phyloP scores from a whole-genome alignment of 1,284 basidiomycete genomes.

The Apiotrichum gracile region DNA sequence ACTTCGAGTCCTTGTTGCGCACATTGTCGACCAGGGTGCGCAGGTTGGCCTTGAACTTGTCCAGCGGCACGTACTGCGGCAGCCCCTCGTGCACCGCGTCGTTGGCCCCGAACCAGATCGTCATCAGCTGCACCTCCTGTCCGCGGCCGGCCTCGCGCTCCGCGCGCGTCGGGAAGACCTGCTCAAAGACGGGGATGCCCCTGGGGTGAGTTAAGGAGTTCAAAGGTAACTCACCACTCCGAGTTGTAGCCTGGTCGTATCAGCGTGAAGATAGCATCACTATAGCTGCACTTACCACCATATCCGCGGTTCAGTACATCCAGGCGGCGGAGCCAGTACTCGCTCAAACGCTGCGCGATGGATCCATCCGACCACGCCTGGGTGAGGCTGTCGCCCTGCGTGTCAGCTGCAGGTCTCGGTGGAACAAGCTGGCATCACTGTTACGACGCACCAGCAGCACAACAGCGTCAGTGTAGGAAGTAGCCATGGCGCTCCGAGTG shows the following conservation, averaged over 20 bases:
- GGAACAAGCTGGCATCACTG: background rate
- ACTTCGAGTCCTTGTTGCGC: slow-evolving; percentile 56
- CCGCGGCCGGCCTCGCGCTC: slow-evolving; percentile 53
- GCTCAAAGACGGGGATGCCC: slow-evolving; percentile 69
- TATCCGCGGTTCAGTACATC: slow-evolving; percentile 76
- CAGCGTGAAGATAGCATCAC: background rate
- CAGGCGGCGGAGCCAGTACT: slow-evolving; percentile 66
- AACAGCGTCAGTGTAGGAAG: slow-evolving; percentile 36
- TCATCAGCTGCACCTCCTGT: slow-evolving; percentile 58
- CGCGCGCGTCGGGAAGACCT: slow-evolving; percentile 57
- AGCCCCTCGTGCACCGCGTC: slow-evolving; percentile 60
- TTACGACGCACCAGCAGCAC: slow-evolving; percentile 44
- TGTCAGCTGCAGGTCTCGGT: background rate
- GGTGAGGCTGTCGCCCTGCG: slow-evolving; percentile 45
- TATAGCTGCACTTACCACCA: slow-evolving; percentile 26
- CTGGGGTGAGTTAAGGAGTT: slow-evolving; percentile 18
- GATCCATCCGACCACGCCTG: slow-evolving; percentile 40
- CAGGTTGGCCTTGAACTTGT: slow-evolving; percentile 63
- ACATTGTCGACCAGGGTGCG: slow-evolving; percentile 59
- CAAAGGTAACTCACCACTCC: slow-evolving; percentile 52
- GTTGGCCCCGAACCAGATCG: slow-evolving; percentile 83
- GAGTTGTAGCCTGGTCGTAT: slow-evolving; percentile 67
- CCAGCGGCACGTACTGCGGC: slow-evolving; percentile 55
- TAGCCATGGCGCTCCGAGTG: slow-evolving; percentile 23
- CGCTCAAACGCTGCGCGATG: slow-evolving; percentile 32